phyloP scores from a whole-genome alignment of 352 stramenopile species.

The Ochromonadaceae sp. region DNA sequence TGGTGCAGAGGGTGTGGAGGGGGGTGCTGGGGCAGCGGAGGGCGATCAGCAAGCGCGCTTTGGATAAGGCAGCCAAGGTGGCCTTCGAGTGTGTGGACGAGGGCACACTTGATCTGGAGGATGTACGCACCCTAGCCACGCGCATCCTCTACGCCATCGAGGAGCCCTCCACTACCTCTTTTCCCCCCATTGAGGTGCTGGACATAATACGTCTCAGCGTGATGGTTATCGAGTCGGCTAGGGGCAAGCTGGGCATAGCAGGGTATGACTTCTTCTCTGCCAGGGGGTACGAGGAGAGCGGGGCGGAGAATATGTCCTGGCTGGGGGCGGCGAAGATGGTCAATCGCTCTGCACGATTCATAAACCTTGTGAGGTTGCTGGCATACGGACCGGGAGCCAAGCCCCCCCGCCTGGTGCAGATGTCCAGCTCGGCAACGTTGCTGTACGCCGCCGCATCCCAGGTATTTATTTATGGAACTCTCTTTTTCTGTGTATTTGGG shows the following conservation, averaged over 20 bases:
- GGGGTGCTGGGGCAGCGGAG: background rate
- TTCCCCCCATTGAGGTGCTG: constrained; percentile 15
- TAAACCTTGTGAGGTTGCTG: background rate
- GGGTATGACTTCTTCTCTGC: too few relatives aligned
- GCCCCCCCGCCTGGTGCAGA: constrained; percentile 7
- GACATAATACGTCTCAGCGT: background rate
- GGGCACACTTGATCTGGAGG: background rate
- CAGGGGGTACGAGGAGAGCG: background rate
- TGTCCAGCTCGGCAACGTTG: background rate
- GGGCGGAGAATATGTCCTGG: background rate
- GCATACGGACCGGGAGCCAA: constrained; percentile 11
- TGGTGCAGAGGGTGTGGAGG: constrained; percentile 6
- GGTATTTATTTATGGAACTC: too few relatives aligned
- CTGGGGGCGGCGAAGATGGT: background rate
- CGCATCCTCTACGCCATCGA: constrained; percentile 3
- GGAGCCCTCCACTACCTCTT: background rate
- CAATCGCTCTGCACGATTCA: constrained; percentile 9
- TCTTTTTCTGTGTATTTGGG: too few relatives aligned
- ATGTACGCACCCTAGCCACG: constrained; percentile 5
- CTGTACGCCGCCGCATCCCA: background rate
- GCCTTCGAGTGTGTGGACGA: constrained; percentile 12
- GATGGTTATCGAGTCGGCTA: background rate
- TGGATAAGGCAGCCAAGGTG: constrained; percentile 1
- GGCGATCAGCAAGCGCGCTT: background rate
- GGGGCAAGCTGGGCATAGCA: background rate